Percentiles rank a stretch among this genome's conserved stretches.
phyloP scores from a whole-genome alignment of 208 protist species.

The Trypanosoma theileri region DNA sequence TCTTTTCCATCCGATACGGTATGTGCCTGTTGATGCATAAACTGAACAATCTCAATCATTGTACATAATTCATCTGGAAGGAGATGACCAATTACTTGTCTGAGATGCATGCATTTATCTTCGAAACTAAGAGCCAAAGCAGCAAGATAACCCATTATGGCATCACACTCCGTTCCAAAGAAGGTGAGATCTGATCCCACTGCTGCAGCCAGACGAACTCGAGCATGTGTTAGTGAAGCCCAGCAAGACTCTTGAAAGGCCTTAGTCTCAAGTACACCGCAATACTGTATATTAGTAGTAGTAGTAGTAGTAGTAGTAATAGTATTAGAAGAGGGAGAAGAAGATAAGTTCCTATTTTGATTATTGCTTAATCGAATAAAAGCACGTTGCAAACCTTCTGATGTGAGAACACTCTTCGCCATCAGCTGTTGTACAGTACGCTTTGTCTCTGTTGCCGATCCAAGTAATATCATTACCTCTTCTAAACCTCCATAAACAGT shows the following conservation, averaged over 20 bases:
- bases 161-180: conserved; percentile 13
- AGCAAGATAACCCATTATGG: conserved; percentile 31
- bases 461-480: conserved; percentile 27
- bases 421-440: conserved; percentile 32
- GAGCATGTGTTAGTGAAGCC: conserved; percentile 43
- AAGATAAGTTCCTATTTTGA: neutral
- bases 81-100: conserved; percentile 21
- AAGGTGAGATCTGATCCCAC: conserved; percentile 23
- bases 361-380: conserved; percentile 34
- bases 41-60: conserved; percentile 42
- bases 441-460: conserved; percentile 34
- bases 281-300: neutral
- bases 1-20: neutral
- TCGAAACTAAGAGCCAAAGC: conserved; percentile 36
- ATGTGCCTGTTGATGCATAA: conserved; percentile 28
- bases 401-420: conserved; percentile 25
- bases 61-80: conserved; percentile 58
- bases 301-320: neutral
- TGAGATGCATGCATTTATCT: conserved; percentile 36
- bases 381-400: conserved; percentile 18
- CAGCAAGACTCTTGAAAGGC: conserved; percentile 21
- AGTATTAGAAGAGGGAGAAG: neutral
- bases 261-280: neutral
- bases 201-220: conserved; percentile 33
- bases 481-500: conserved; percentile 4